Evolutionary conservation across 805 yeast genomes (phyloP).

Genomic region (Zygosaccharomyces lentus): DNA sequence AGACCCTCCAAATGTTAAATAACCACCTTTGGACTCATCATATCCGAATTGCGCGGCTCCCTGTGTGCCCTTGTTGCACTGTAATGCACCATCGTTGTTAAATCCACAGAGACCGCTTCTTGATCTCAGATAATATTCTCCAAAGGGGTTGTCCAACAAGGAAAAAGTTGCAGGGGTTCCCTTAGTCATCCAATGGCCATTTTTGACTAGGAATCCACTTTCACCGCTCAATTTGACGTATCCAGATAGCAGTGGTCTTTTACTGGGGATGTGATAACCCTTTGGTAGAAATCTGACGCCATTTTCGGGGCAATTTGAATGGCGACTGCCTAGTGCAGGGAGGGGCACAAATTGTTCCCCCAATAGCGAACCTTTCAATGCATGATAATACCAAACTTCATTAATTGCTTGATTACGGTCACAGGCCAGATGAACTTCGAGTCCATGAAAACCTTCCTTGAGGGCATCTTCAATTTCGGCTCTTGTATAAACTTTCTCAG

Average conservation of each 20-base stretch:
- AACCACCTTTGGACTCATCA: slow-evolving; percentile 41
- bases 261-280: slow-evolving; percentile 34
- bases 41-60: slow-evolving; percentile 55
- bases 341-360: slow-evolving; percentile 62
- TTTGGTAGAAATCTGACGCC: slow-evolving; percentile 77
- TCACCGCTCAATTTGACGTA: slow-evolving; percentile 34
- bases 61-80: slow-evolving; percentile 33
- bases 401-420: slow-evolving; percentile 44
- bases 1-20: slow-evolving; percentile 58
- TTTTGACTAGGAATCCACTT: slow-evolving; percentile 62
- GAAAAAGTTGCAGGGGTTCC: slow-evolving; percentile 85
- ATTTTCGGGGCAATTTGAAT: slow-evolving; percentile 59
- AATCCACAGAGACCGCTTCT: slow-evolving; percentile 73
- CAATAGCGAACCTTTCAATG: slow-evolving; percentile 65
- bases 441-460: slow-evolving; percentile 44
- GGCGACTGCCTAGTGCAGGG: slow-evolving; percentile 44
- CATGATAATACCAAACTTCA: slow-evolving; percentile 73
- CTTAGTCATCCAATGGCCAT: slow-evolving; percentile 74
- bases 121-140: slow-evolving; percentile 67
- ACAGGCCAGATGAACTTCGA: slow-evolving; percentile 58
- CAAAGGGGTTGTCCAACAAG: slow-evolving; percentile 54
- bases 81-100: slow-evolving; percentile 26
- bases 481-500: slow-evolving; percentile 51
- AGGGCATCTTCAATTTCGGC: slow-evolving; percentile 52
- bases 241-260: slow-evolving; percentile 27